Evolutionary conservation across 495 filamentous ascomycete genomes (phyloP), one percentile per base, ranked within the genome.

Genomic region (Penicillium nucicola): DNA sequence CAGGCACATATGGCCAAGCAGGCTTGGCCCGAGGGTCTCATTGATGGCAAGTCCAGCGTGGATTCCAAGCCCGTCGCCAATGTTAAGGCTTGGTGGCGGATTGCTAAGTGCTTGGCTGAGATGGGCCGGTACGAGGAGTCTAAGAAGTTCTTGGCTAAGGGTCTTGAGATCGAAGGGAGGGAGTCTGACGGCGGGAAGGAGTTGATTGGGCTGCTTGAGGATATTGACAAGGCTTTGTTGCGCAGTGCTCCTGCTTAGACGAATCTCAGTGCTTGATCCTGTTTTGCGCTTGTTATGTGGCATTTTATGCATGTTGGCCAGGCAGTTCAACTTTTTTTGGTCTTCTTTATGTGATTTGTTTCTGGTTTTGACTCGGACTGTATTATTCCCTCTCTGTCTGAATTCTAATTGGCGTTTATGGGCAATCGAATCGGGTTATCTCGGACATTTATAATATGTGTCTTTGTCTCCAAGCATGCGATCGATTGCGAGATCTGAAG

Each of bases 71-170:
- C 82, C 45, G 74, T 80, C 36, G 89, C 85, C 23, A 97, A 98
- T 70, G 84, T 87, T 6, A 97, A 97, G 84, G 92, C 86, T 2
- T 97, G 91, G 87, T 97, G 89, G 84, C 72, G 92, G 39, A 73
- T 88, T 53, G 91, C 86, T 8, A 84, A 81, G 73, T 91, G 85
- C 68, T 72, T 96, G 64, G 67, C 84, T 44, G 93, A 98, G 84
- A 97, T 97, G 93, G 85, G 87, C 8, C 68, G 92, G 64, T 73
- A 86, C 66, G 83, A 87, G 52, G 93, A 98, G 80, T 90, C 90
- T 6, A 76, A 74, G 66, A 79, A 79, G 44, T 90, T 88, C 77
- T 74, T 96, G 34, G 74, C 71, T 35, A 74, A 79, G 62, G 90
- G 81, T 11, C 60, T 96, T 53, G 92, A 96, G 78, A 81, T 95